Evolutionary conservation across 2,329 filamentous ascomycete species (phyloP).

Genomic region (Aspergillus sp.): DNA sequence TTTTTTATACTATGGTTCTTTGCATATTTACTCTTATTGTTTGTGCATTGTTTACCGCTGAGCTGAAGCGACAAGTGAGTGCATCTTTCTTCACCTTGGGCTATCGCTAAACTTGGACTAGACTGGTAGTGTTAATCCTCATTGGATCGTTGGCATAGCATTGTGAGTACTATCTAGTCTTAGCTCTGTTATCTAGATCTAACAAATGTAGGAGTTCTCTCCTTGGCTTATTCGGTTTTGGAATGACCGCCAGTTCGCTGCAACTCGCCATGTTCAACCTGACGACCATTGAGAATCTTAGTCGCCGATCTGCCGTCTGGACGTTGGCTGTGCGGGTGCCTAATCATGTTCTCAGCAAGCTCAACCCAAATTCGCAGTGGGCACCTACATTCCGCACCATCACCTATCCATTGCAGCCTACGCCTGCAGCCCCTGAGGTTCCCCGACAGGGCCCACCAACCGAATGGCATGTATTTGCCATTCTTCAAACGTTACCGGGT

Average conservation of each 20-base stretch:
- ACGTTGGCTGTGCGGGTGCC: conserved; percentile 72
- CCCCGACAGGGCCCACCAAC: conserved; percentile 29
- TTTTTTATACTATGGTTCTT: conserved; percentile 65
- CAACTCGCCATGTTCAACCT: conserved; percentile 68
- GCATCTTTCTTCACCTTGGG: background rate
- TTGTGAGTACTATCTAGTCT: conserved; percentile 40
- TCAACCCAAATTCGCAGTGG: conserved; percentile 32
- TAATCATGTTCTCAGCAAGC: conserved; percentile 30
- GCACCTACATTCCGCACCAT: conserved; percentile 34
- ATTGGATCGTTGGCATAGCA: conserved; percentile 63
- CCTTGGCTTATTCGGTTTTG: conserved; percentile 74
- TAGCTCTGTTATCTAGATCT: conserved; percentile 7
- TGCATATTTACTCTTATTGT: conserved; percentile 61
- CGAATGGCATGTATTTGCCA: conserved; percentile 67
- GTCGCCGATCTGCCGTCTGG: conserved; percentile 57
- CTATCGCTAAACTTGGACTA: conserved; percentile 16
- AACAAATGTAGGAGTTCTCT: conserved; percentile 49
- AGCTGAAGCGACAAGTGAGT: conserved; percentile 46
- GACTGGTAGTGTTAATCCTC: conserved; percentile 46
- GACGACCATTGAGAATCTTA: conserved; percentile 79
- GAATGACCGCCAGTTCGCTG: conserved; percentile 70
- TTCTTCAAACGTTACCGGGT: conserved; percentile 66
- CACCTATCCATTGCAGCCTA: conserved; percentile 34
- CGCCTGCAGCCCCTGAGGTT: conserved; percentile 10
- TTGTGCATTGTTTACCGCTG: conserved; percentile 59